Conservation (phyloP, 108 stramenopile species). For the Fragilaria radians region DNA sequence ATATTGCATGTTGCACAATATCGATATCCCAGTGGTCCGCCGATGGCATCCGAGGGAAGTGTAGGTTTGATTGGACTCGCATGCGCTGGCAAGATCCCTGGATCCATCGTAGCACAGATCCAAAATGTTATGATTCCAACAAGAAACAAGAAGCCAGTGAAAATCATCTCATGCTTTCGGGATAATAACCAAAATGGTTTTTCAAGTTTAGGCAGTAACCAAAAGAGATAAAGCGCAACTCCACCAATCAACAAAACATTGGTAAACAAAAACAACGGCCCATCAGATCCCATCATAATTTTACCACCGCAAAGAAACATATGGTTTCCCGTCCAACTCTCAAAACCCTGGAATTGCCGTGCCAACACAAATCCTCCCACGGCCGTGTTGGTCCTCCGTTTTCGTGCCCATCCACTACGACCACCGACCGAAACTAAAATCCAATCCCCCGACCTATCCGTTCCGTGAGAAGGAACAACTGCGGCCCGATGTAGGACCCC, state of each 20-base stretch:
- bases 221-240: slow-evolving; percentile 34
- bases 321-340: slow-evolving; percentile 88
- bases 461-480: slow-evolving; percentile 80
- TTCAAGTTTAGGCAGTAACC: slow-evolving; percentile 40
- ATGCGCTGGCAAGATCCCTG: slow-evolving; percentile 72
- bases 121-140: slow-evolving; percentile 50
- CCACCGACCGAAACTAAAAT: slow-evolving; percentile 79
- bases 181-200: background rate
- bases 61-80: slow-evolving; percentile 63
- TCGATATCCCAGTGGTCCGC: slow-evolving; percentile 73
- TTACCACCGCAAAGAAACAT: slow-evolving; percentile 77
- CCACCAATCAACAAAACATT: slow-evolving; percentile 52
- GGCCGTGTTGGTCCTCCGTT: slow-evolving; percentile 25
- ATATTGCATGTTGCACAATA: slow-evolving; percentile 87
- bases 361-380: slow-evolving; percentile 49
- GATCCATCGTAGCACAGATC: slow-evolving; percentile 72
- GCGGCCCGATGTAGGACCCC: slow-evolving; percentile 69
- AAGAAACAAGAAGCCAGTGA: slow-evolving; percentile 6
- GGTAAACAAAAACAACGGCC: slow-evolving; percentile 68
- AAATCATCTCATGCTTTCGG: background rate
- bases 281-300: slow-evolving; percentile 80
- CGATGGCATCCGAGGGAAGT: slow-evolving; percentile 35
- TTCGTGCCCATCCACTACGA: slow-evolving; percentile 77
- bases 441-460: slow-evolving; percentile 70
- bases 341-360: slow-evolving; percentile 42